Conservation (phyloP, 768 basidiomycete genomes). For the Lactarius quietus region DNA sequence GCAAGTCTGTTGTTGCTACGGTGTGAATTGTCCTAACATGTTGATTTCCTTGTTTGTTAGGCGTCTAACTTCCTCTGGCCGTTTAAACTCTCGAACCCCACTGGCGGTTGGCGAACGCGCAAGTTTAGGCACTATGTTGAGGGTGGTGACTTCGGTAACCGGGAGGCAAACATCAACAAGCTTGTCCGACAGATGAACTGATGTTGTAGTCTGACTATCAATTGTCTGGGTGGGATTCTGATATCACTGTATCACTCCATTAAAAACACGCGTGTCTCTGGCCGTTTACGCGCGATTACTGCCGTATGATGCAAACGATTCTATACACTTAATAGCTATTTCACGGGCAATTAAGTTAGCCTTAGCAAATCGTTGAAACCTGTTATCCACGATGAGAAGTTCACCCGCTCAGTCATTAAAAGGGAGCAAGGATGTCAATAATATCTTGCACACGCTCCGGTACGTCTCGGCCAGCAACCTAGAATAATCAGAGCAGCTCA, state of each 20-base stretch:
- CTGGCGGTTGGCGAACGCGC: constrained; percentile 94
- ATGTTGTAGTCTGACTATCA: constrained; percentile 19
- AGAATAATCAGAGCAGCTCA: constrained; percentile 1
- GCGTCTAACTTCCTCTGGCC: constrained; percentile 98
- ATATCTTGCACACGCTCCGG: constrained; percentile 52
- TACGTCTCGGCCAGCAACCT: constrained; percentile 26
- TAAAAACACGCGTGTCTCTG: constrained; percentile 28
- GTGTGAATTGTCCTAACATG: not conserved
- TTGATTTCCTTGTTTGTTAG: constrained; percentile 28
- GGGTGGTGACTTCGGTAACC: constrained; percentile 97
- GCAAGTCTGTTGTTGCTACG: constrained; percentile 39
- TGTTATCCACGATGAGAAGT: constrained; percentile 5
- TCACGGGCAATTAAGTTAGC: not conserved
- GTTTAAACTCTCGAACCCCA: constrained; percentile 99
- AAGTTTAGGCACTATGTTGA: constrained; percentile 97
- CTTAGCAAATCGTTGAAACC: not conserved
- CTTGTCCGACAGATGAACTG: constrained; percentile 95
- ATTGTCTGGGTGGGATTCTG: constrained; percentile 12
- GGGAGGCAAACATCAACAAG: constrained; percentile 96
- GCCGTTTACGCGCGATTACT: constrained; percentile 17
- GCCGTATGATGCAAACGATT: constrained; percentile 16
- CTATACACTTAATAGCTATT: not conserved
- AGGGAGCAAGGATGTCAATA: constrained; percentile 37
- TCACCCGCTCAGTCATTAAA: not conserved
- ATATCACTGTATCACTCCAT: constrained; percentile 31